Base-by-base conservation (phyloP, 2,329 filamentous ascomycete species). In the Colletotrichum sp. region DNA sequence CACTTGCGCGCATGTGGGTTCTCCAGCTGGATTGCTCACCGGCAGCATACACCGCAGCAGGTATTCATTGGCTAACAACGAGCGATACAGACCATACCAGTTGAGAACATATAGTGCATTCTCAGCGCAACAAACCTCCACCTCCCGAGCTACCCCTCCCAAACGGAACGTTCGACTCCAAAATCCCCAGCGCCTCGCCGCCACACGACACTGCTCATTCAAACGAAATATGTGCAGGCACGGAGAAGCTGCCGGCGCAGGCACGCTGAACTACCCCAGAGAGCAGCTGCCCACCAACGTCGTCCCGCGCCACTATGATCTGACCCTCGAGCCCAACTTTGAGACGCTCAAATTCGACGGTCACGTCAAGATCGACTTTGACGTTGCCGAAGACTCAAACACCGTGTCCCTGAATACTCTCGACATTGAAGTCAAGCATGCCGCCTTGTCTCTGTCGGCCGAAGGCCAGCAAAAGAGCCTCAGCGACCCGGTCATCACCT, bases 261-360 rank as follows among this genome's bases (percentile, higher is more conserved):
- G 76, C 32, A 77, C 77, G 32, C 60, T 71, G 12, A 72, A 75
- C 72, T 59, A 76, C 15, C 68, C 91, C 78, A 93, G 96, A 81
- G 94, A 98, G 88, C 93, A 99, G 79, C 90, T 99, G 80, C 97
- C 96, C 68, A 93, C 93, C 86, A 98, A 98, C 83, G 95, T 98
- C 81, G 94, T 96, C 84, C 96, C 96, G n/a, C 87, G 90, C 52
- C 96, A 99, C 87, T 99, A 99, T 87, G 92, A 98, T 85, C 87
- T 99, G 80, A 97, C 95, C 2, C 90, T 99, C 78, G 97, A 99
- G 87, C 96, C 96, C 71, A 92, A 98, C 87, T 95, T 99, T 80
- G 90, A 94, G 80, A 96, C 94, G 79, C 95, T 97, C 86, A 95
- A 92, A 78, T 99, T 96, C 84, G 91, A 96, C 76, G 96, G 96